Evolutionary conservation across 2,329 filamentous ascomycete genomes (phyloP).

Genomic region (Aspergillus uvarum): DNA sequence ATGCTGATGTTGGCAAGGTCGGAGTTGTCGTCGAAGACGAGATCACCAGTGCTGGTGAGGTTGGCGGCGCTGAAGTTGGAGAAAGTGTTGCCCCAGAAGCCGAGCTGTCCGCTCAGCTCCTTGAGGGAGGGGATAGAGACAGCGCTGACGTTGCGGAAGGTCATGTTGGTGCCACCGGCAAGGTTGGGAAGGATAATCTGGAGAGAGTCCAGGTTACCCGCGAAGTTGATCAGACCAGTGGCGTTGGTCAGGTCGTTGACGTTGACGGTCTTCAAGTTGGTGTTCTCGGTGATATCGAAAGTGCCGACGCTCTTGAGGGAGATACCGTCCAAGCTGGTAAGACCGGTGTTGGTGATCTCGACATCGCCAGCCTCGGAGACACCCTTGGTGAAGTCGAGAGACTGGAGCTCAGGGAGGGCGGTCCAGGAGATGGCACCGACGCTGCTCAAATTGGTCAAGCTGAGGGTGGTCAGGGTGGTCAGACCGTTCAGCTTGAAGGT

Average conservation of each 20-base stretch:
- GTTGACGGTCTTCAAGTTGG: conserved; percentile 70
- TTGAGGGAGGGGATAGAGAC: conserved; percentile 72
- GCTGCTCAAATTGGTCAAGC: conserved; percentile 62
- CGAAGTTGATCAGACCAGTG: conserved; percentile 67
- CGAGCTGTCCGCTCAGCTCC: conserved; percentile 73
- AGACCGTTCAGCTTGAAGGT: conserved; percentile 69
- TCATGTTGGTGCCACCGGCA: conserved; percentile 74
- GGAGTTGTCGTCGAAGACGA: conserved; percentile 59
- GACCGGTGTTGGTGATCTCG: conserved; percentile 79
- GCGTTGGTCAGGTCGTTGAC: conserved; percentile 75
- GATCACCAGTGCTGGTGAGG: conserved; percentile 50
- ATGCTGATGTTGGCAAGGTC: conserved; percentile 72
- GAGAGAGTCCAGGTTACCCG: conserved; percentile 75
- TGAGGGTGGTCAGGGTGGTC: conserved; percentile 66
- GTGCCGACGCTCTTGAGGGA: conserved; percentile 69
- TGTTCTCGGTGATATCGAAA: conserved; percentile 90
- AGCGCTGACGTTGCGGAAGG: conserved; percentile 74
- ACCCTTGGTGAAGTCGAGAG: conserved; percentile 60
- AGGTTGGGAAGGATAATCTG: conserved; percentile 75
- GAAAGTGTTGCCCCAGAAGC: conserved; percentile 73
- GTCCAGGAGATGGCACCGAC: conserved; percentile 70
- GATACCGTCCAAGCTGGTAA: conserved; percentile 76
- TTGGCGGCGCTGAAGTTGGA: conserved; percentile 47
- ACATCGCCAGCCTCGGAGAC: conserved; percentile 69
- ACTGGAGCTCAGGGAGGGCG: conserved; percentile 65